Evolutionary conservation across 345 rosid genomes (phyloP).

Genomic region (Arabidopsis arenosa): DNA sequence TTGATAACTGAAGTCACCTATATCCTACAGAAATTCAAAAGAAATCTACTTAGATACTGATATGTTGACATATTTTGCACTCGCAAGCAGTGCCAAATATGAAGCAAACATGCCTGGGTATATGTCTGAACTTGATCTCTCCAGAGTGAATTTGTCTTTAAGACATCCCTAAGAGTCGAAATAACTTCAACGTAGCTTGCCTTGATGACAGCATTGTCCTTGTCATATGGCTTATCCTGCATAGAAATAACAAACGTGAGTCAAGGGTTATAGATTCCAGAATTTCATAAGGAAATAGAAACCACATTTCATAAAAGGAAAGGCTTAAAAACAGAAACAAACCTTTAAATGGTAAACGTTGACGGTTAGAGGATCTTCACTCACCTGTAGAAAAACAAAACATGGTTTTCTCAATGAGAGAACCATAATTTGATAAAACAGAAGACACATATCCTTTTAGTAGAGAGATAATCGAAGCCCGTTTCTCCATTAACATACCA

Average conservation of each 20-base stretch:
- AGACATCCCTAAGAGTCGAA: constrained; percentile 80
- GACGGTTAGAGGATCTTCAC: constrained; percentile 84
- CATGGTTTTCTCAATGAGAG: constrained; percentile 37
- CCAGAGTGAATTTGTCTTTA: constrained; percentile 82
- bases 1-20: constrained; percentile 79
- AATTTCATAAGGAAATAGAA: not conserved
- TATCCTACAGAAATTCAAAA: constrained; percentile 55
- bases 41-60: constrained; percentile 19
- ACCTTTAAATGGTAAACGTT: constrained; percentile 91
- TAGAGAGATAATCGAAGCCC: not conserved
- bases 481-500: constrained; percentile 56
- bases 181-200: constrained; percentile 93
- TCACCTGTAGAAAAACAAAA: constrained; percentile 55
- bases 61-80: not conserved
- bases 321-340: constrained; percentile 20
- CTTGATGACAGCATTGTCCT: constrained; percentile 86
- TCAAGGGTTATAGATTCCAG: not conserved
- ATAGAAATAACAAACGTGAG: constrained; percentile 29
- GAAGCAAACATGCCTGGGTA: constrained; percentile 59
- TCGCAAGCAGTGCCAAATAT: not conserved
- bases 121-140: constrained; percentile 89
- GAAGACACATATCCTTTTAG: constrained; percentile 1
- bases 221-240: constrained; percentile 78
- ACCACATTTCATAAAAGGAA: not conserved
- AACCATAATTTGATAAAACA: constrained; percentile 10